Conservation (phyloP, 2,329 filamentous ascomycete species). For the Fusarium neocosmosporiellum region DNA sequence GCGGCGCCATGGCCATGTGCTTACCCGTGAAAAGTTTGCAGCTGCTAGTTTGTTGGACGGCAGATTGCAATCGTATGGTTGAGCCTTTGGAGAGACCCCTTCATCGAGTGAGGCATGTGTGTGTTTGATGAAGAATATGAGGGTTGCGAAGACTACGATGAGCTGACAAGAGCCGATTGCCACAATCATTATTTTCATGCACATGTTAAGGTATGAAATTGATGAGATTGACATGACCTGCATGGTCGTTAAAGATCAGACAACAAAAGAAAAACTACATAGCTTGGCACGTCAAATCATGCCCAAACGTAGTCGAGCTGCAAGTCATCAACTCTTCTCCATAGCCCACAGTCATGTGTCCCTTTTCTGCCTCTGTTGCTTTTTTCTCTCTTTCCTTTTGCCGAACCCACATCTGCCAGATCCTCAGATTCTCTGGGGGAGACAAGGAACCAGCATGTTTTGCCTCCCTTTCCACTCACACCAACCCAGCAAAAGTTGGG, state of each 20-base stretch:
- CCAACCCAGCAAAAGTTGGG: neutral
- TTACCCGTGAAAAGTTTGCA: neutral
- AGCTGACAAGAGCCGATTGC: neutral
- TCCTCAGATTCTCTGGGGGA: neutral
- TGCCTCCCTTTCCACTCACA: neutral
- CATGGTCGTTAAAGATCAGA: neutral
- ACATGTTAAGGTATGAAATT: neutral
- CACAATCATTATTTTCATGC: neutral
- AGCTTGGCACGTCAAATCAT: neutral
- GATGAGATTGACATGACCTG: neutral
- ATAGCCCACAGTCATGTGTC: neutral
- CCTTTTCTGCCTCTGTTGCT: neutral
- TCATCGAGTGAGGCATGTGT: neutral
- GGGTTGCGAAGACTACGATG: neutral
- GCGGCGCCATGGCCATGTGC: neutral
- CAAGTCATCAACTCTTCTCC: neutral
- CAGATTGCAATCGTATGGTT: neutral
- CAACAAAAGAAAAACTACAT: neutral
- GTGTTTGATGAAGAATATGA: neutral
- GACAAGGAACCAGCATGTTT: slow-evolving; percentile 5
- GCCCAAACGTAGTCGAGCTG: neutral
- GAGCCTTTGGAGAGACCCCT: neutral
- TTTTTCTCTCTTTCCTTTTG: slow-evolving; percentile 1
- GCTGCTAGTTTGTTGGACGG: neutral
- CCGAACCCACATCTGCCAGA: neutral